Conservation (phyloP, 108 stramenopile species). For the Cyclotella distinguenda region DNA sequence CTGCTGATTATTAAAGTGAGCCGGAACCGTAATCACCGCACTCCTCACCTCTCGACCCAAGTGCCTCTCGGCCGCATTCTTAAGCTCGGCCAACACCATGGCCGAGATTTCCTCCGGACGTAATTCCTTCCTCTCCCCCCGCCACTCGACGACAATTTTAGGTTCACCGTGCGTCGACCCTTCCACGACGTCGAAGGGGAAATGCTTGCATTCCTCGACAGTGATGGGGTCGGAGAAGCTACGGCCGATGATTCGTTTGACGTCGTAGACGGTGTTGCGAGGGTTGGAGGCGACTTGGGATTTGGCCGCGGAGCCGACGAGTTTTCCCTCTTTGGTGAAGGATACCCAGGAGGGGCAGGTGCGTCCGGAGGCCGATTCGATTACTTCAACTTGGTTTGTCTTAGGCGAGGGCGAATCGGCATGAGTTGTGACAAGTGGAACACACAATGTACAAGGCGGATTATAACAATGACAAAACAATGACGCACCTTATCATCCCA, state of each 20-base stretch:
- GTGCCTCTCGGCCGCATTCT: conserved; percentile 54
- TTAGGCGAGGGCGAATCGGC: background rate
- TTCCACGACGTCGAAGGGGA: conserved; percentile 56
- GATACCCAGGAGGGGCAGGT: conserved; percentile 89
- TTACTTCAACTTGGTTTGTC: conserved; percentile 58
- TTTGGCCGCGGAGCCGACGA: conserved; percentile 66
- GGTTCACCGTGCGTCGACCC: conserved; percentile 44
- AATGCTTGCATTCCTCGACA: conserved; percentile 52
- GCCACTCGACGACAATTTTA: conserved; percentile 53
- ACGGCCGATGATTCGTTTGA: conserved; percentile 74
- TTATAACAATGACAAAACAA: background rate
- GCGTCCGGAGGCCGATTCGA: conserved; percentile 81
- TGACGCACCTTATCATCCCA: conserved; percentile 25
- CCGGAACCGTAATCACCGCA: conserved; percentile 86
- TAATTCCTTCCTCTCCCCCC: conserved; percentile 52
- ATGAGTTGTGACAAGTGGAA: background rate
- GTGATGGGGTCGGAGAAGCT: conserved; percentile 52
- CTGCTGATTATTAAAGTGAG: conserved; percentile 90
- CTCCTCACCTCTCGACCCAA: conserved; percentile 53
- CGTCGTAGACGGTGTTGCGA: conserved; percentile 62
- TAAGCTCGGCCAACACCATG: conserved; percentile 64
- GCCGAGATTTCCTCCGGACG: conserved; percentile 66
- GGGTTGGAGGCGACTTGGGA: conserved; percentile 59
- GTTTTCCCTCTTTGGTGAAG: conserved; percentile 58
- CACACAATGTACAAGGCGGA: background rate